Conservation (phyloP, 2,329 filamentous ascomycete species). For the Botrytis porri region DNA sequence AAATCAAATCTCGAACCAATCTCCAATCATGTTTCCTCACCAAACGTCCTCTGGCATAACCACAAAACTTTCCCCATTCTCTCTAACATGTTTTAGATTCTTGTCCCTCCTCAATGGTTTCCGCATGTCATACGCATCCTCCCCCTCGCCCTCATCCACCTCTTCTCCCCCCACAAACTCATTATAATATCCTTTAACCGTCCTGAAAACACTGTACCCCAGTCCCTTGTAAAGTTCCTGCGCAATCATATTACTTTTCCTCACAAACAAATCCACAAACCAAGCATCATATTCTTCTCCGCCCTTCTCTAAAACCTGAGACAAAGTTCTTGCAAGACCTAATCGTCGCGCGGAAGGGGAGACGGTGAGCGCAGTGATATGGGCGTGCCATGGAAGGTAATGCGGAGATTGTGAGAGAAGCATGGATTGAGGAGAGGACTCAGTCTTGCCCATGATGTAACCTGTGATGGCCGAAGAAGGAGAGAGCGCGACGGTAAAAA, state of each 20-base stretch:
- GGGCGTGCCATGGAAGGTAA: constrained; percentile 98
- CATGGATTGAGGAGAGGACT: constrained; percentile 75
- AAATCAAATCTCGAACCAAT: too few species aligned
- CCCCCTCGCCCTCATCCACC: constrained; percentile 70
- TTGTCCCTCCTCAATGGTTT: constrained; percentile 83
- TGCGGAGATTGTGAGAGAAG: constrained; percentile 74
- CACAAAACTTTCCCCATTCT: constrained; percentile 73
- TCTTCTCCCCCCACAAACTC: constrained; percentile 68
- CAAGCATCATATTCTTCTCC: constrained; percentile 81
- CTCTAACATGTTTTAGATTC: constrained; percentile 70
- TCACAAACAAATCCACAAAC: constrained; percentile 95
- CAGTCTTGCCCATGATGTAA: constrained; percentile 97
- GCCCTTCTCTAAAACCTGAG: constrained; percentile 74
- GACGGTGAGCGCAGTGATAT: constrained; percentile 94
- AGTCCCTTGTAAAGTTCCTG: constrained; percentile 86
- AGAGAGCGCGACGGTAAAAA: constrained; percentile 91
- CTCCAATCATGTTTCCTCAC: constrained; percentile 42
- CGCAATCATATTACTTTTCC: constrained; percentile 82
- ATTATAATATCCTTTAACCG: constrained; percentile 89
- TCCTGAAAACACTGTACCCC: constrained; percentile 87
- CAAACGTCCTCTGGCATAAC: constrained; percentile 86
- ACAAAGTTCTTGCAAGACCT: constrained; percentile 82
- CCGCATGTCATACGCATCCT: constrained; percentile 97
- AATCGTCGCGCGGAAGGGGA: constrained; percentile 80
- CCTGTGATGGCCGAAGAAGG: constrained; percentile 84